Evolutionary conservation across 2,329 filamentous ascomycete genomes (phyloP), one percentile per base, ranked within the genome.

Genomic region (Xylaria sp.): DNA sequence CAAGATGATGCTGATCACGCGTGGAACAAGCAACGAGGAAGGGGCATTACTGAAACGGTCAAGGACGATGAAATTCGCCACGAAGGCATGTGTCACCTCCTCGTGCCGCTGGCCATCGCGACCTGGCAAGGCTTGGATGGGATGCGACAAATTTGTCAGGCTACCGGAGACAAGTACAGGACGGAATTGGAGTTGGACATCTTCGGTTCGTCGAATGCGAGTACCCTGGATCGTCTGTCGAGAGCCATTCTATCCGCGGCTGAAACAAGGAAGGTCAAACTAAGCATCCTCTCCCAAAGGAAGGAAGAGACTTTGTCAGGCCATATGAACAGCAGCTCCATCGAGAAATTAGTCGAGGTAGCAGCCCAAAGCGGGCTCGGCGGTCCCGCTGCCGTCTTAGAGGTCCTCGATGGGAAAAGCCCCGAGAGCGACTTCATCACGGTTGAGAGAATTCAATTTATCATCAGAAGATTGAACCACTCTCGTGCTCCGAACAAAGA

Each of bases 51-150:
- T 54, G 51, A 54, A 33, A 13, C 23, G 28, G 51, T 54, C 31
- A 54, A 31, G 15, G 51, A 8, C 51, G 28, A 18, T 7, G 51
- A 54, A 3, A 28, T 54, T 54, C 51, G 23, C 31, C 51, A 54
- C 51, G 25, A 54, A 31, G 51, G 51, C 18, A 54, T 31, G 18
- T 54, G 25, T 2, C 51, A 54, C 51, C 25, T 54, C 25, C 51
- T 54, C 18, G 28, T 54, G 31, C 51, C 51, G 28, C 51, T 54
- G 28, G 51, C 25, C 51, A 54, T 54, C 3, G n/a, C 13, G 18
- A 54, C 25, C n/a, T 54, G 51, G 51, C 25, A 54, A 54, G 51
- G 51, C 25, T 54, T 54, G 25, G 51, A 54, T 33, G 51, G 51
- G n/a, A 54, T 54, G 51, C 25, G 51, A 31, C 13, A 54, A n/a